Percentiles rank a stretch among this genome's conserved stretches.
Evolutionary conservation across 169 alveolate species (phyloP).

Genomic region (Eimeria praecox): DNA sequence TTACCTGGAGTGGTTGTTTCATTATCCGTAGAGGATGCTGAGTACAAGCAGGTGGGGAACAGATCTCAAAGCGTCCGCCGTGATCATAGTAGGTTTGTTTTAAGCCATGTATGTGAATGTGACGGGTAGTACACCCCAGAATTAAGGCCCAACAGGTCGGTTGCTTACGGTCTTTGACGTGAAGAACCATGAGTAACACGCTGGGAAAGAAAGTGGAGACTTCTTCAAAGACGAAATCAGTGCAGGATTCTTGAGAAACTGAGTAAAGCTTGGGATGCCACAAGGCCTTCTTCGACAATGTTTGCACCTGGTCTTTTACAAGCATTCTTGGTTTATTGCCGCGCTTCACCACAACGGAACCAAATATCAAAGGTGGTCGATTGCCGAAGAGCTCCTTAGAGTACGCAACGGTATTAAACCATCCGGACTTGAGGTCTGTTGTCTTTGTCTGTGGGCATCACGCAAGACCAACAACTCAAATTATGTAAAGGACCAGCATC

Average conservation of each 20-base stretch:
- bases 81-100: too few species aligned
- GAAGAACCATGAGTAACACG: background rate
- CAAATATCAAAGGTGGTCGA: slow-evolving; percentile 50
- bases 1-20: slow-evolving; percentile 46
- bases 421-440: background rate
- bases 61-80: background rate
- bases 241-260: slow-evolving; percentile 3
- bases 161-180: slow-evolving; percentile 32
- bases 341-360: slow-evolving; percentile 1
- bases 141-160: background rate
- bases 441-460: slow-evolving; percentile 15
- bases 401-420: background rate
- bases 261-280: slow-evolving; percentile 26
- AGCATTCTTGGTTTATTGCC: background rate
- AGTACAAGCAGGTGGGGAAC: background rate
- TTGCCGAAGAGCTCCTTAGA: slow-evolving; percentile 3
- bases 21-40: slow-evolving; percentile 5
- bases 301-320: background rate
- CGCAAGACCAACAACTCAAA: background rate
- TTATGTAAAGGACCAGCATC: background rate
- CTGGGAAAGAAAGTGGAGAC: background rate
- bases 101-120: background rate
- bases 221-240: slow-evolving; percentile 41
- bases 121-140: background rate
- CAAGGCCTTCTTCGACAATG: background rate